Evolutionary conservation across 768 basidiomycete genomes (phyloP).

Genomic region (Mycena leptocephala): DNA sequence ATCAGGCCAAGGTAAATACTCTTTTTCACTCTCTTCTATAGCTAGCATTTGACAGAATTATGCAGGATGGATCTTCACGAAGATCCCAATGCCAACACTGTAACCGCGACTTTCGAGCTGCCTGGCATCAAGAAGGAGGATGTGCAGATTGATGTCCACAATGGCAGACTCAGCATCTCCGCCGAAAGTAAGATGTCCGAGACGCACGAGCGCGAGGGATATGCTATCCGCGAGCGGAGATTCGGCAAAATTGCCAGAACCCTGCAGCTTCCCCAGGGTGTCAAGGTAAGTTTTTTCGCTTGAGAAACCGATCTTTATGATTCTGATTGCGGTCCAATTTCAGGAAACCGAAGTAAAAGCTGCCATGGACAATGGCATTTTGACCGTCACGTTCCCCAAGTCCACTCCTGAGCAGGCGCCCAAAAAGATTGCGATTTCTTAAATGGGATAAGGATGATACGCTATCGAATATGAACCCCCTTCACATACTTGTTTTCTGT

Average conservation of each 20-base stretch:
- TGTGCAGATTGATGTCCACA: constrained; percentile 68
- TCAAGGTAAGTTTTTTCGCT: constrained; percentile 61
- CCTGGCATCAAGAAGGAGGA: constrained; percentile 72
- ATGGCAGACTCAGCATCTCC: constrained; percentile 67
- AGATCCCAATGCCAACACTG: constrained; percentile 60
- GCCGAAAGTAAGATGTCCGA: constrained; percentile 62
- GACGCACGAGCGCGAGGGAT: constrained; percentile 57
- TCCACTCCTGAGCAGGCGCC: constrained; percentile 52
- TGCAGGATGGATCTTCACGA: constrained; percentile 74
- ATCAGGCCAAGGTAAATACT: constrained; percentile 50
- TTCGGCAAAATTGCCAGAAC: constrained; percentile 65
- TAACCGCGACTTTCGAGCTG: constrained; percentile 75
- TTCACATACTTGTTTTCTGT: neutral
- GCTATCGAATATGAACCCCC: neutral
- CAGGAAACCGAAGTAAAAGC: constrained; percentile 58
- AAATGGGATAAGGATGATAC: constrained; percentile 8
- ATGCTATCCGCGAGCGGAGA: constrained; percentile 67
- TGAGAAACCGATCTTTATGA: constrained; percentile 3
- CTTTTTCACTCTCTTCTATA: neutral
- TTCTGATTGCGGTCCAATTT: constrained; percentile 17
- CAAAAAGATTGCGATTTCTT: constrained; percentile 55
- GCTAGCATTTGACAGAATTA: neutral
- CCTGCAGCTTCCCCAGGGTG: constrained; percentile 68
- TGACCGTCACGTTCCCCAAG: constrained; percentile 71
- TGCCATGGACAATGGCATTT: constrained; percentile 64